These are phyloP conservation scores for Rosa lucieae DNA, from an alignment of 306 rosid genomes.

Conservation along the genomic window DNA sequence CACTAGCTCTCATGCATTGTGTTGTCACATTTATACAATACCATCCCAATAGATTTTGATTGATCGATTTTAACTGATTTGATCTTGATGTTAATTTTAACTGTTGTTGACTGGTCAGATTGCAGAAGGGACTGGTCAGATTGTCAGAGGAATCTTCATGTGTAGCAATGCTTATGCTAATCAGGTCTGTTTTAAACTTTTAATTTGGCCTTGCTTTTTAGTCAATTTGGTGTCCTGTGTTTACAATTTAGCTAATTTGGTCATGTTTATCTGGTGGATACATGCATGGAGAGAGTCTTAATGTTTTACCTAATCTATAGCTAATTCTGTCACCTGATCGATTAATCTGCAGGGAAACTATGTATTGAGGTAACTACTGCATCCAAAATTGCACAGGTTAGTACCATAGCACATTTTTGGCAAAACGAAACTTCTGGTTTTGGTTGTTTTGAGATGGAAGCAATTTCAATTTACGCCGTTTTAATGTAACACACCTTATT, in stretches of 20 bases:
- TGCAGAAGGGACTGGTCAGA: slow-evolving; percentile 92
- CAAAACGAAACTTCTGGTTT: slow-evolving; percentile 1
- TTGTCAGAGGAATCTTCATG: slow-evolving; percentile 83
- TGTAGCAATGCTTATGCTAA: slow-evolving; percentile 92
- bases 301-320: too few relatives aligned
- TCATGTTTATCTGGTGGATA: too few relatives aligned
- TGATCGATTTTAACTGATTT: too few relatives aligned
- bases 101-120: slow-evolving; percentile 14
- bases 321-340: too few relatives aligned
- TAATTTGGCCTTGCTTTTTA: not conserved
- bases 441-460: slow-evolving; percentile 20
- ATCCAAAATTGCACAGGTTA: slow-evolving; percentile 74
- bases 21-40: too few relatives aligned
- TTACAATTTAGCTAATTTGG: too few relatives aligned
- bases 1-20: too few relatives aligned
- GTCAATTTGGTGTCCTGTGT: too few relatives aligned
- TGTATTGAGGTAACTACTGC: too few relatives aligned
- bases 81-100: too few relatives aligned
- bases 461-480: slow-evolving; percentile 70
- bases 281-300: not conserved
- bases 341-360: too few relatives aligned
- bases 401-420: slow-evolving; percentile 12
- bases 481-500: slow-evolving; percentile 51
- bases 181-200: slow-evolving; percentile 48
- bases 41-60: too few relatives aligned